Conservation (phyloP, 139 green algal species). For the Astrephomene gubernaculifera region DNA sequence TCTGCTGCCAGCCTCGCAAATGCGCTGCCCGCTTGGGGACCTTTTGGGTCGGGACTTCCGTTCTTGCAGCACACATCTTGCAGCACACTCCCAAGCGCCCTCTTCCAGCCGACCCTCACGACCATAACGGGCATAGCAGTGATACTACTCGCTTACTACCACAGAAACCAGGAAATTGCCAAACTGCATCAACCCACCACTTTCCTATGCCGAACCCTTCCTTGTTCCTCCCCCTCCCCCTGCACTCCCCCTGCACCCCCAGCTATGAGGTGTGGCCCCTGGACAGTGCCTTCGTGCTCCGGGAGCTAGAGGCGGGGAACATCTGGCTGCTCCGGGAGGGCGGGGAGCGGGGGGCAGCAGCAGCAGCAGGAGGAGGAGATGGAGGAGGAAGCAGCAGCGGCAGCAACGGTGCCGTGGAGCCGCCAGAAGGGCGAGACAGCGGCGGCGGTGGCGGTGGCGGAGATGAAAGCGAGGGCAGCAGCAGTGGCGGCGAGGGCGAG, state of each 20-base stretch:
- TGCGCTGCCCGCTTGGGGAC: background rate
- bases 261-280: slow-evolving; percentile 30
- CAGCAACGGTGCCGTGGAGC: background rate
- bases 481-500: background rate
- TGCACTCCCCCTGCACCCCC: background rate
- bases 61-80: background rate
- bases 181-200: background rate
- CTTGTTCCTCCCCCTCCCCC: background rate
- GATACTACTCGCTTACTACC: background rate
- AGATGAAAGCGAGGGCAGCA: background rate
- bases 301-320: slow-evolving; percentile 33
- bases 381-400: background rate
- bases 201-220: no score
- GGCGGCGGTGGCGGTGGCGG: background rate
- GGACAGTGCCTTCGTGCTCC: slow-evolving; percentile 9
- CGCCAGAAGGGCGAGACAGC: background rate
- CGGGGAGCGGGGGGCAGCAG: background rate
- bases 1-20: no score
- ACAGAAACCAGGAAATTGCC: background rate
- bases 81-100: background rate
- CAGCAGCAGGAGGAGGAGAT: background rate
- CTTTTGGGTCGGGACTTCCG: background rate
- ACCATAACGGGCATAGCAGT: background rate
- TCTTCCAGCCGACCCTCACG: background rate
- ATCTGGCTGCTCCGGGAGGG: slow-evolving; percentile 4